Evolutionary conservation across 345 rosid genomes (phyloP).

Genomic region (Populus simonii): DNA sequence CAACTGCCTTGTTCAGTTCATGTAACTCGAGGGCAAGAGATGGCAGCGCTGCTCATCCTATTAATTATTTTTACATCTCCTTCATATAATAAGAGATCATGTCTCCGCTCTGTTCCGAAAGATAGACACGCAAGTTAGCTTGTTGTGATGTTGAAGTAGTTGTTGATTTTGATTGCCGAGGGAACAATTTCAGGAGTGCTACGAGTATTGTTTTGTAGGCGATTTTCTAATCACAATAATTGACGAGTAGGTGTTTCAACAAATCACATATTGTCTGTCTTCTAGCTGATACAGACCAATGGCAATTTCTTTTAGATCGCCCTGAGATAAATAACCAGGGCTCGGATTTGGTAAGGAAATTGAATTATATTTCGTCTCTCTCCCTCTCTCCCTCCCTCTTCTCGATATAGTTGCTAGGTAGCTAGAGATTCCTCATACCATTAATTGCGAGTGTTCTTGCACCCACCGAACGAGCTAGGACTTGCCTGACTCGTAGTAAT

Average conservation of each 20-base stretch:
- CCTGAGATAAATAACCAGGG: too few relatives aligned
- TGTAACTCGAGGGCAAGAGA: too few relatives aligned
- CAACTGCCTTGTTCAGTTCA: too few relatives aligned
- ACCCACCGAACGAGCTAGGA: conserved; percentile 4
- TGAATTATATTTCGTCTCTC: not conserved
- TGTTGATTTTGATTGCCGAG: too few relatives aligned
- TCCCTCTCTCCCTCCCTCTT: not conserved
- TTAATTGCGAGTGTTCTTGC: not conserved
- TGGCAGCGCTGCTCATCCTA: too few relatives aligned
- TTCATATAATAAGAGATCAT: too few relatives aligned
- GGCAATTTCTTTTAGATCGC: not conserved
- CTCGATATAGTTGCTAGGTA: not conserved
- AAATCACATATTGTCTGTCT: not conserved
- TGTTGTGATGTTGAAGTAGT: too few relatives aligned
- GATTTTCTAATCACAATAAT: not conserved
- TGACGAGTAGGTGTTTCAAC: not conserved
- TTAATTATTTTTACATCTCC: too few relatives aligned
- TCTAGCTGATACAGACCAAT: not conserved
- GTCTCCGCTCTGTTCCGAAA: too few relatives aligned
- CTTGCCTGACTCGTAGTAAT: not conserved
- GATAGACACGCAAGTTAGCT: too few relatives aligned
- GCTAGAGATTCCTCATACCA: not conserved
- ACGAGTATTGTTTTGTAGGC: not conserved
- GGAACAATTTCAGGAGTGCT: not conserved
- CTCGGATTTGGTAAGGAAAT: conserved; percentile 3